Evolutionary conservation across 2,329 filamentous ascomycete genomes (phyloP).

Genomic region (Xylaria digitata): DNA sequence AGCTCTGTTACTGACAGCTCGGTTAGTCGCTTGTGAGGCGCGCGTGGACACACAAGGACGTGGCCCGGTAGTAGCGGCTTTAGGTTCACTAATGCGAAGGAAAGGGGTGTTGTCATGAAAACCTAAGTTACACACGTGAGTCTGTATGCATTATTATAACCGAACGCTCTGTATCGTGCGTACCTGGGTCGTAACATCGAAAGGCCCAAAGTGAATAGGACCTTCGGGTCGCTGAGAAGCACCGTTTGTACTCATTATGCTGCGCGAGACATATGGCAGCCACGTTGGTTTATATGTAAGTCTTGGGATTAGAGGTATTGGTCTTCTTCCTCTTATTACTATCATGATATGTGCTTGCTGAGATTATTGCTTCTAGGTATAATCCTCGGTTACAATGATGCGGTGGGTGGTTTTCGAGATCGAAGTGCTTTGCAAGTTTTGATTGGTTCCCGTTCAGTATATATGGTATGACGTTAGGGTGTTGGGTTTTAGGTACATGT

Average conservation of each 20-base stretch:
- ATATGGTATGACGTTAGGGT: background rate
- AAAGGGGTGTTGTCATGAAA: constrained; percentile 83
- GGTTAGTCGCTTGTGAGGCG: constrained; percentile 75
- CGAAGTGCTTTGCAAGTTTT: constrained; percentile 9
- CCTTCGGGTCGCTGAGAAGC: constrained; percentile 26
- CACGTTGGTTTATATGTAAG: constrained; percentile 7
- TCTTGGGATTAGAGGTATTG: constrained; percentile 12
- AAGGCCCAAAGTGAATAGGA: constrained; percentile 76
- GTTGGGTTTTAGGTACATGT: background rate
- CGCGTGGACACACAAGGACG: constrained; percentile 85
- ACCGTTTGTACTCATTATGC: constrained; percentile 22
- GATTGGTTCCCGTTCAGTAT: constrained; percentile 13
- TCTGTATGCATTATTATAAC: background rate
- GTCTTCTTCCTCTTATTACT: constrained; percentile 21
- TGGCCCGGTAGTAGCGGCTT: constrained; percentile 95
- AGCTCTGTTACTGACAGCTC: constrained; percentile 79
- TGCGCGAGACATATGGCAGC: constrained; percentile 3
- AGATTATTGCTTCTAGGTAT: background rate
- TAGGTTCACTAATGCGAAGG: constrained; percentile 92
- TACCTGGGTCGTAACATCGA: constrained; percentile 80
- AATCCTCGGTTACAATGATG: background rate
- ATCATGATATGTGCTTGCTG: constrained; percentile 21
- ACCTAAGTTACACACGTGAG: constrained; percentile 65
- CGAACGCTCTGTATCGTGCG: constrained; percentile 35
- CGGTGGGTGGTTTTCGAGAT: constrained; percentile 1